Evolutionary conservation across 768 basidiomycete genomes (phyloP), one percentile per base, ranked within the genome.

Genomic region (Rhizopogon rudus): DNA sequence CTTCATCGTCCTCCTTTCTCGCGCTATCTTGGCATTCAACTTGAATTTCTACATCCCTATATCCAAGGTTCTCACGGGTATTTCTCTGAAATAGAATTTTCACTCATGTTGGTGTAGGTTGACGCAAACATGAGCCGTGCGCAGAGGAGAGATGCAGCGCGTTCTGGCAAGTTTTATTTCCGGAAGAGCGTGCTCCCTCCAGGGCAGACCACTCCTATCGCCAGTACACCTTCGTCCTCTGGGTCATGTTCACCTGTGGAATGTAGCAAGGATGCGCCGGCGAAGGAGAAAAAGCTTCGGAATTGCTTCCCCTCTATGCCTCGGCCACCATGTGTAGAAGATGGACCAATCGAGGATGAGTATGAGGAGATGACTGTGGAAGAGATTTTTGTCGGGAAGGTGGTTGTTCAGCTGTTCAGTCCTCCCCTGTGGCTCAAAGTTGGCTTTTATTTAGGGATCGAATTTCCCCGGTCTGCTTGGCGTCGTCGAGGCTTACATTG

Each of bases 41-140:
- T 75, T 98, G 52, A 98, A 98, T 69, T 88, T 98, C 57, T 99
- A 99, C 70, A 79, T 98, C 57, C 97, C 97, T 3, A 98, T 99
- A 44, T 97, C 95, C 2, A 95, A 97, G 82, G 96, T 89, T 55
- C 28, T 44, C 54, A 14, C 41, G 10, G 16, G 13, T 20, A 28
- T 28, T 48, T 35, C 9, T 50, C 14, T 12, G 56, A 31, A 13
- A 40, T 25, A 22, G 28, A 29, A 53, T 44, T 16, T 25, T 40
- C 31, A 31, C 45, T 31, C 42, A 56, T 51, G 51, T 42, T 57
- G 46, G 9, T 44, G 3, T 63, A 98, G 95, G 97, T 98, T 42
- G 95, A 99, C 67, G 91, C 91, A 70, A 99, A 99, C 64, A 98
- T 98, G 97, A 79, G 71, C 22, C 80, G 88, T 57, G 95, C 96